phyloP scores from a whole-genome alignment of 441 rosid genomes.

The Syzygium malaccense region DNA sequence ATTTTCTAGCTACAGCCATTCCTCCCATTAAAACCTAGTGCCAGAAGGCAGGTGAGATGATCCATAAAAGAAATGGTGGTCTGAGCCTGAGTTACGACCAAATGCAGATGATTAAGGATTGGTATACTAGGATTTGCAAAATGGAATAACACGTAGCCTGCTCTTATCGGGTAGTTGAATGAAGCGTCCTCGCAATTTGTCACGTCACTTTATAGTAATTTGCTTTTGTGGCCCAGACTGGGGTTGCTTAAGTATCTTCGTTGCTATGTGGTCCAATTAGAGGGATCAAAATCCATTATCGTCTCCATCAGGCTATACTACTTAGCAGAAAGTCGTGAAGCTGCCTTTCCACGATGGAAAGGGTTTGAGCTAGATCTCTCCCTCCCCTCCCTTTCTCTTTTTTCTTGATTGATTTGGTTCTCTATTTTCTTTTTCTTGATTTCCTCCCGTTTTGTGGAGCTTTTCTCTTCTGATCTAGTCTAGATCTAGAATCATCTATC shows the following conservation, averaged over 20 bases:
- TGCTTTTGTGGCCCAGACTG: not conserved
- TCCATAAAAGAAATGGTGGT: not conserved
- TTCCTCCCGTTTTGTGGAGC: too few relatives aligned
- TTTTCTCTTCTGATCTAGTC: too few relatives aligned
- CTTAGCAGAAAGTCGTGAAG: not conserved
- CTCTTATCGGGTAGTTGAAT: not conserved
- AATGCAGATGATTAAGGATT: not conserved
- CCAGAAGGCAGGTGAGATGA: not conserved
- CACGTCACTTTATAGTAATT: not conserved
- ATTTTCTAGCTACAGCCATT: not conserved
- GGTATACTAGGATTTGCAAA: not conserved
- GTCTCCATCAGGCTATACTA: not conserved
- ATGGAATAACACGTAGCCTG: not conserved
- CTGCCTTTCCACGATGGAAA: rapidly evolving
- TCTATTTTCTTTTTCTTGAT: too few relatives aligned
- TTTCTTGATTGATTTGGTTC: too few relatives aligned
- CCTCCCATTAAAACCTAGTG: not conserved
- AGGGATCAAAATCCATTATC: rapidly evolving
- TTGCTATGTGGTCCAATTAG: not conserved
- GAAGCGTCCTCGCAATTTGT: not conserved
- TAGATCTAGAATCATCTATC: too few relatives aligned
- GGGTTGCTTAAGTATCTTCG: not conserved
- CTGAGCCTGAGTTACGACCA: not conserved
- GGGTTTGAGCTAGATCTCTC: too few relatives aligned
- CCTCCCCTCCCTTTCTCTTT: too few relatives aligned